Evolutionary conservation across 2,329 filamentous ascomycete species (phyloP).

Genomic region (Arthroderma uncinatum): DNA sequence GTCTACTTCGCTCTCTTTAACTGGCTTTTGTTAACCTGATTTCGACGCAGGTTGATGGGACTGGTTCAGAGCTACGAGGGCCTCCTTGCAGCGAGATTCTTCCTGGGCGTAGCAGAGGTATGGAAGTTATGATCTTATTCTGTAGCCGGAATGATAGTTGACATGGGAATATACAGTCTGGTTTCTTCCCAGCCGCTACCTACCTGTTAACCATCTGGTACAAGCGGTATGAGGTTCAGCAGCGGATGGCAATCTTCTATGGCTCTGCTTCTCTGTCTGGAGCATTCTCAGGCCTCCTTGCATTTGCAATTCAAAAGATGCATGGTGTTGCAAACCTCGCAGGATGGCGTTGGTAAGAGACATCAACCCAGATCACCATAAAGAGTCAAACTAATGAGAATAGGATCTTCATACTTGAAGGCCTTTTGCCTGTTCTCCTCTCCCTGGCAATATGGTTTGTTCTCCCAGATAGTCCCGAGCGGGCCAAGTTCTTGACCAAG

Average conservation of each 20-base stretch:
- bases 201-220: conserved; percentile 21
- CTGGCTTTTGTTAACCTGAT: not conserved
- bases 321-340: conserved; percentile 32
- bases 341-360: conserved; percentile 36
- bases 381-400: not conserved
- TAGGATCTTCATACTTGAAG: conserved; percentile 40
- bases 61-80: conserved; percentile 41
- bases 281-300: conserved; percentile 41
- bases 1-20: not conserved
- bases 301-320: conserved; percentile 39
- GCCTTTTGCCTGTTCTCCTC: conserved; percentile 40
- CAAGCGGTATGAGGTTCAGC: conserved; percentile 21
- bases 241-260: conserved; percentile 23
- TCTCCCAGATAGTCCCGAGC: conserved; percentile 55
- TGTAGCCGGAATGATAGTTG: not conserved
- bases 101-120: conserved; percentile 40
- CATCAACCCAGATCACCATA: not conserved
- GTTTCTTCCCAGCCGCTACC: conserved; percentile 37
- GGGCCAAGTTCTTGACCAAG: conserved; percentile 46
- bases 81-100: conserved; percentile 40
- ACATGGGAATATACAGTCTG: conserved; percentile 26
- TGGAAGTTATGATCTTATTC: not conserved
- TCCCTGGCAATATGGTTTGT: conserved; percentile 45
- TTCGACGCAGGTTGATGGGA: conserved; percentile 36
- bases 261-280: conserved; percentile 25